phyloP scores from a whole-genome alignment of 2,329 filamentous ascomycete genomes.

The Fusarium concolor region DNA sequence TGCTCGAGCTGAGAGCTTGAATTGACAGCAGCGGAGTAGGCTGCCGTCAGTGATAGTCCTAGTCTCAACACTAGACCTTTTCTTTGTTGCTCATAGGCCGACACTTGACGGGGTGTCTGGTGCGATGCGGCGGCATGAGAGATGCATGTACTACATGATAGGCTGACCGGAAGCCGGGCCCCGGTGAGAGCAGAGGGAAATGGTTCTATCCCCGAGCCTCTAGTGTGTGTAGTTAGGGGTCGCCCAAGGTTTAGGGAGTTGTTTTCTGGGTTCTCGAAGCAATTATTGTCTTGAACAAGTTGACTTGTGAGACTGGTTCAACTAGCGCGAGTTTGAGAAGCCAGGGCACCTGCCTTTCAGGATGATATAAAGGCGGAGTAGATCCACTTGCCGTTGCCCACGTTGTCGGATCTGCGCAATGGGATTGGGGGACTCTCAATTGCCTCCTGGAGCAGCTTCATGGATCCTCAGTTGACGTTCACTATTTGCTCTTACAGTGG shows the following conservation, averaged over 20 bases:
- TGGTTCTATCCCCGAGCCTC: slow-evolving; percentile 1
- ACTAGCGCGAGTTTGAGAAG: slow-evolving; percentile 15
- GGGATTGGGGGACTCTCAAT: slow-evolving; percentile 35
- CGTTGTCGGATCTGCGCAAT: slow-evolving; percentile 34
- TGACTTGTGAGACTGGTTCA: neutral
- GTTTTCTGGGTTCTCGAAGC: slow-evolving; percentile 9
- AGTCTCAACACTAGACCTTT: slow-evolving; percentile 1
- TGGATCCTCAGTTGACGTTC: neutral
- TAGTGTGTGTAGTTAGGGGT: slow-evolving; percentile 4
- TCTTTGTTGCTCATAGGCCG: slow-evolving; percentile 20
- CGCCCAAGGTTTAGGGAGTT: slow-evolving; percentile 15
- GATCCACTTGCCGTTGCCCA: slow-evolving; percentile 36
- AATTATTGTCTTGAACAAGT: slow-evolving; percentile 10
- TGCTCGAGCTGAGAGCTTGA: slow-evolving; percentile 23
- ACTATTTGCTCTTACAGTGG: slow-evolving; percentile 9
- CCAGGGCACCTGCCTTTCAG: slow-evolving; percentile 11
- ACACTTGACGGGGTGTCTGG: slow-evolving; percentile 7
- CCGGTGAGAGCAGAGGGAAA: slow-evolving; percentile 16
- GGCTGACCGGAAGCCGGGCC: slow-evolving; percentile 14
- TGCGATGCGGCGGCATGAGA: slow-evolving; percentile 13
- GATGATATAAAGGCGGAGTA: slow-evolving; percentile 21
- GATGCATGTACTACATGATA: slow-evolving; percentile 35
- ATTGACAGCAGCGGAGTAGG: slow-evolving; percentile 23
- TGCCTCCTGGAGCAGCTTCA: slow-evolving; percentile 15
- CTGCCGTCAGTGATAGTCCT: slow-evolving; percentile 5